Percentiles rank a stretch among this genome's conserved stretches.
Conservation (phyloP, 2,329 filamentous ascomycete genomes). For the Ophiocordyceps camponoti-rufipedis region DNA sequence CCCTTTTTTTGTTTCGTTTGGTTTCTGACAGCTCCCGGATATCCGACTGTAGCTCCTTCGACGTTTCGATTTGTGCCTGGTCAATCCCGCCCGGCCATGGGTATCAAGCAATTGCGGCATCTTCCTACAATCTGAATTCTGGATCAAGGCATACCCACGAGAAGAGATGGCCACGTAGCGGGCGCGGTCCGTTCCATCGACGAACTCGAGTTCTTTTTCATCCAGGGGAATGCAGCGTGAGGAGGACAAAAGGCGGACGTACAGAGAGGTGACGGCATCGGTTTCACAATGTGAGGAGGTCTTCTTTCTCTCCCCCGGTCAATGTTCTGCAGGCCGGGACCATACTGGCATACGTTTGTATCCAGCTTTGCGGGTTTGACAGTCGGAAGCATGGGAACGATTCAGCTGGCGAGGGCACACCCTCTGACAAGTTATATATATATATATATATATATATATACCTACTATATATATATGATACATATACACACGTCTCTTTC, state of each 20-base stretch:
- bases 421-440: no score
- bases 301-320: no score
- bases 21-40: neutral
- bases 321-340: no score
- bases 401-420: no score
- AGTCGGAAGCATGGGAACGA: neutral
- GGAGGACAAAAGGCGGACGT: neutral
- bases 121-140: slow-evolving; percentile 13
- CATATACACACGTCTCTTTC: no score
- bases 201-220: neutral
- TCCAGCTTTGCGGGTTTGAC: no score
- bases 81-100: slow-evolving; percentile 14
- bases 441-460: no score
- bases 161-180: neutral
- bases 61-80: slow-evolving; percentile 12
- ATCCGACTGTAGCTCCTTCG: slow-evolving; percentile 9
- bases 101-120: slow-evolving; percentile 12
- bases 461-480: no score
- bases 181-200: no score
- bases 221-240: neutral
- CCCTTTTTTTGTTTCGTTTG: neutral
- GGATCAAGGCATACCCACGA: slow-evolving; percentile 4
- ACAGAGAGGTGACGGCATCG: no score
- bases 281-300: no score
- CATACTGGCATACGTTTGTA: no score